phyloP scores from a whole-genome alignment of 2,329 filamentous ascomycete genomes.

The Fusarium setosum region DNA sequence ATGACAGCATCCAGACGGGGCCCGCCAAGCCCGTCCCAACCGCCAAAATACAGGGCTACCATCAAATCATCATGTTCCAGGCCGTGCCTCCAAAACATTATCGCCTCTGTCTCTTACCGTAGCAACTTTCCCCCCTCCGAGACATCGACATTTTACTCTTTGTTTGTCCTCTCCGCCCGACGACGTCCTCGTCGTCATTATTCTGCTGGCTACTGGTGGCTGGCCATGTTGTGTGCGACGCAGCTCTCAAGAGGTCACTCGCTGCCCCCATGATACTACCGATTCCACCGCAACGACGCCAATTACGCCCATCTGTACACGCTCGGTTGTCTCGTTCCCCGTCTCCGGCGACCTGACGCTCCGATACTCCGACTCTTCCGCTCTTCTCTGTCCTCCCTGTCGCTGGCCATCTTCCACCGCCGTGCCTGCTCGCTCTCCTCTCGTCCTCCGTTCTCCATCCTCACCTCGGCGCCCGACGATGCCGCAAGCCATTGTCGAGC shows the following conservation, averaged over 20 bases:
- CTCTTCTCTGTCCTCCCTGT: conserved; percentile 8
- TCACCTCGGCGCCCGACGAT: conserved; percentile 39
- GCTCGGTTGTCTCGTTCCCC: conserved; percentile 23
- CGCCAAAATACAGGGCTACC: conserved; percentile 19
- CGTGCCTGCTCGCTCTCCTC: conserved; percentile 30
- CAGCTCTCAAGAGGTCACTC: conserved; percentile 34
- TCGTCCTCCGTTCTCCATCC: conserved; percentile 22
- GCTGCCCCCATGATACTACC: conserved; percentile 39
- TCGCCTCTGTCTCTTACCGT: background rate
- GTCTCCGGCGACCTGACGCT: conserved; percentile 12
- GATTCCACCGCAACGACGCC: conserved; percentile 26
- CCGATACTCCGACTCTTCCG: conserved; percentile 13
- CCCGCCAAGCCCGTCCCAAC: conserved; percentile 40
- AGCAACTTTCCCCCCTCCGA: conserved; percentile 18
- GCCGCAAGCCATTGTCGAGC: conserved; percentile 38
- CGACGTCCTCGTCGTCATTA: background rate
- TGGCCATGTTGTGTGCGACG: conserved; percentile 39
- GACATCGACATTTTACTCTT: conserved; percentile 2
- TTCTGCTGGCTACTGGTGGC: conserved; percentile 17
- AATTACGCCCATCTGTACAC: conserved; percentile 23
- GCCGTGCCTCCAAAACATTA: background rate
- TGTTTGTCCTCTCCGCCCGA: background rate
- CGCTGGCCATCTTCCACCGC: background rate
- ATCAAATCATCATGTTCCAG: conserved; percentile 18
- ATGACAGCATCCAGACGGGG: conserved; percentile 41